Evolutionary conservation across 441 rosid species (phyloP), one percentile per base, ranked within the genome.

Genomic region (Jatropha multifida): DNA sequence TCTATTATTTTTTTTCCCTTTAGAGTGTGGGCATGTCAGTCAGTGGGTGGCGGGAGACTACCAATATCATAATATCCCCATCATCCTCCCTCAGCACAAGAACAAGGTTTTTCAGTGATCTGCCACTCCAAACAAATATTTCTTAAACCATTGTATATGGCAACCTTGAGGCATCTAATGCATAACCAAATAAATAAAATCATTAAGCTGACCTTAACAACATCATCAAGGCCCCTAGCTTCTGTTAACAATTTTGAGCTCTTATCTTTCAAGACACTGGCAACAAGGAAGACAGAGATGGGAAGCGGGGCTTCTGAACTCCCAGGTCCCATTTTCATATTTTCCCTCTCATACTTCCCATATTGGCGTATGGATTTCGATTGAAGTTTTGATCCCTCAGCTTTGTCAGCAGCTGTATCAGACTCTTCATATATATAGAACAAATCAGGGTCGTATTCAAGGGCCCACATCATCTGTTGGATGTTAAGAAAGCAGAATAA

Each of bases 391-490:
- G 88, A 80, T 56, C 80, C 92, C 52, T 86, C 93, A 0, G 83
- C 60, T 72, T 84, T 90, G 38, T 88, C 91, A 59, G 68, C 42
- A 72, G 78, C 78, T 26, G 82, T 63, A 20, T 82, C 89, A 27
- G 83, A 74, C 48, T 89, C 89, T 81, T 93, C 99, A 40, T 95
- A 95, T 58, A 87, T 48, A 49, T 64, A 55, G 76, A 85, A 93
- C 79, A 89, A 74, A 63, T 89, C 90, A 1, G 99, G 99, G 77
- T 95, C 99, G 20, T 93, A 95, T 78, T 95, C 97, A 20, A 95
- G 87, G 20, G 99, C 98, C 98, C 99, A 95, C 99, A 95, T 95
- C 99, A 95, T 95, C 99, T 95, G 87, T 72, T 5, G 54, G 48
- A 77, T 42, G 15, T 62, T 70, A 54, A 60, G 56, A 73, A 51